Evolutionary conservation across 345 rosid species (phyloP).

Genomic region (Citrus trifoliata): DNA sequence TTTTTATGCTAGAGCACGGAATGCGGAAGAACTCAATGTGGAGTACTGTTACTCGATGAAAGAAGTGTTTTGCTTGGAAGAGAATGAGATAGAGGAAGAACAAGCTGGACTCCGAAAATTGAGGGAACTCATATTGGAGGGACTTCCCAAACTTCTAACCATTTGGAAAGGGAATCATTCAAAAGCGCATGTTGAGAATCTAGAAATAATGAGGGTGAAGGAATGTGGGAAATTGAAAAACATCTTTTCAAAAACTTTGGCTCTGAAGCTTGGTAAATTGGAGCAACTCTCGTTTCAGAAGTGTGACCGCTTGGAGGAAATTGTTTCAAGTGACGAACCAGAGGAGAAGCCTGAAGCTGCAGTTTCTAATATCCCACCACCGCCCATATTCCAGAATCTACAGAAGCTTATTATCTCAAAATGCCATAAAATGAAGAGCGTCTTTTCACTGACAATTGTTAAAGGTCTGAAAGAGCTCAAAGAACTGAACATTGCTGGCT

Average conservation of each 20-base stretch:
- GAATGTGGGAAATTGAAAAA: slow-evolving; percentile 4
- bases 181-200: neutral
- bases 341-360: neutral
- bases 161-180: neutral
- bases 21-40: neutral
- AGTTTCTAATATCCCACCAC: neutral
- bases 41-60: slow-evolving; percentile 8
- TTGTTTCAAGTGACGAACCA: neutral
- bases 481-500: neutral
- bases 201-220: neutral
- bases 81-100: neutral
- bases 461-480: neutral
- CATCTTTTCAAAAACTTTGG: slow-evolving; percentile 3
- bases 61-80: neutral
- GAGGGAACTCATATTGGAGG: slow-evolving; percentile 2
- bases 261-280: neutral
- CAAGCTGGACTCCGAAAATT: neutral
- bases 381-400: neutral
- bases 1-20: neutral
- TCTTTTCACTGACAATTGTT: neutral
- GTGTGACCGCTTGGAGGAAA: neutral
- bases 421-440: neutral
- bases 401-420: neutral
- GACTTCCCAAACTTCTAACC: neutral
- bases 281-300: neutral